A percentile compares a stretch with the other conserved stretches of the same genome.
These are phyloP conservation scores for Fraxinus pennsylvanica DNA, from an alignment of 257 asterid genomes.

Conservation along the genomic window DNA sequence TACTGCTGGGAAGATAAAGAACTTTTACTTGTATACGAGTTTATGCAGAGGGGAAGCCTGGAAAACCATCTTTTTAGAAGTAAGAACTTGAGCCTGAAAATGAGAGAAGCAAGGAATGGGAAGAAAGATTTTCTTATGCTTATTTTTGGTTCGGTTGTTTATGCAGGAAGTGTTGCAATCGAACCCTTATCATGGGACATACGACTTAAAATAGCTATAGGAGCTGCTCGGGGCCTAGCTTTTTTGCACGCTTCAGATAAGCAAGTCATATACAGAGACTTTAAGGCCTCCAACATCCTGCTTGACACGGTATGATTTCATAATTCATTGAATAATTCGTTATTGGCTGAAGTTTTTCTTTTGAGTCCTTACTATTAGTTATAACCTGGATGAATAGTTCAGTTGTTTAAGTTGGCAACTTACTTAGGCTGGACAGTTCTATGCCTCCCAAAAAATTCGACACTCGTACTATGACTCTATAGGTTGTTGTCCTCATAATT, in stretches of 20 bases:
- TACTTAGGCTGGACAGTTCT: background rate
- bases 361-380: background rate
- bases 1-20: conserved; percentile 47
- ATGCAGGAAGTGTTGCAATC: conserved; percentile 38
- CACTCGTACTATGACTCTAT: background rate
- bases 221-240: conserved; percentile 51
- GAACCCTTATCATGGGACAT: conserved; percentile 50
- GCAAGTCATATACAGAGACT: conserved; percentile 49
- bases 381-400: background rate
- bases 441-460: background rate
- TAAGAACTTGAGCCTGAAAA: conserved; percentile 29
- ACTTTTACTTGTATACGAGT: conserved; percentile 49
- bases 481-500: background rate
- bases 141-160: background rate
- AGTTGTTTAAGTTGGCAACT: background rate
- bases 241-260: conserved; percentile 45
- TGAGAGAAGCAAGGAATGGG: background rate
- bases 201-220: conserved; percentile 47
- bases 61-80: conserved; percentile 56
- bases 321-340: background rate
- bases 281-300: conserved; percentile 52
- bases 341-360: background rate
- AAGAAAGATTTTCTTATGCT: background rate
- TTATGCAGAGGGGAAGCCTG: conserved; percentile 50
- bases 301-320: conserved; percentile 43